These are phyloP conservation scores for Pueraria montana DNA, from an alignment of 306 rosid species.

Conservation along the genomic window DNA sequence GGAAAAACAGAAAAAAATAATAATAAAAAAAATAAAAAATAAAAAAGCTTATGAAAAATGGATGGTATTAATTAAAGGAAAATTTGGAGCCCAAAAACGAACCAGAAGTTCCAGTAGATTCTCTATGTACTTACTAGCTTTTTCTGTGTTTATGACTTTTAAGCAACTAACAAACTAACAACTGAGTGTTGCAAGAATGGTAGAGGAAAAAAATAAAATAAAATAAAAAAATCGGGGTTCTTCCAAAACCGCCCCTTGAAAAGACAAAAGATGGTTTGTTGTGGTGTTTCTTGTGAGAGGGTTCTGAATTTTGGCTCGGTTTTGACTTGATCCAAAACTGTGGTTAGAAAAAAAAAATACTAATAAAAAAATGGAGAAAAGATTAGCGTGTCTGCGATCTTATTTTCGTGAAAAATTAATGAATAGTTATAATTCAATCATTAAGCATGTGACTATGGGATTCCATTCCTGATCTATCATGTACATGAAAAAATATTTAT, in stretches of 20 bases:
- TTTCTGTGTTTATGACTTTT: background rate
- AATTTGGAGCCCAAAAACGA: background rate
- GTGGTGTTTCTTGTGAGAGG: background rate
- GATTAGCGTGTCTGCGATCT: no score
- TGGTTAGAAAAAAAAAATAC: background rate
- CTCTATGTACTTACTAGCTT: background rate
- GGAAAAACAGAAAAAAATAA: background rate
- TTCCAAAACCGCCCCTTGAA: background rate
- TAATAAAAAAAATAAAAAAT: background rate
- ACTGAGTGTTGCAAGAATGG: constrained; percentile 28
- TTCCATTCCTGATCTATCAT: no score
- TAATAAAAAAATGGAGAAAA: background rate
- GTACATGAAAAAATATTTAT: no score
- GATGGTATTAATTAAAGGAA: background rate
- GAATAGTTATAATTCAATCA: no score
- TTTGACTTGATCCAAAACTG: constrained; percentile 41
- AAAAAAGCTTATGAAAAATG: background rate
- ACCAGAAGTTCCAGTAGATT: background rate
- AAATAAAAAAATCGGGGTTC: background rate
- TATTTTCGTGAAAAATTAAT: background rate
- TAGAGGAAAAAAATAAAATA: background rate
- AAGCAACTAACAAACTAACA: constrained; percentile 3
- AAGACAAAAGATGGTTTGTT: constrained; percentile 20
- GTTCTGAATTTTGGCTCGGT: constrained; percentile 14
- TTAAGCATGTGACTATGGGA: no score